phyloP scores from a whole-genome alignment of 1,284 basidiomycete species.

The Trametes polyzona region DNA sequence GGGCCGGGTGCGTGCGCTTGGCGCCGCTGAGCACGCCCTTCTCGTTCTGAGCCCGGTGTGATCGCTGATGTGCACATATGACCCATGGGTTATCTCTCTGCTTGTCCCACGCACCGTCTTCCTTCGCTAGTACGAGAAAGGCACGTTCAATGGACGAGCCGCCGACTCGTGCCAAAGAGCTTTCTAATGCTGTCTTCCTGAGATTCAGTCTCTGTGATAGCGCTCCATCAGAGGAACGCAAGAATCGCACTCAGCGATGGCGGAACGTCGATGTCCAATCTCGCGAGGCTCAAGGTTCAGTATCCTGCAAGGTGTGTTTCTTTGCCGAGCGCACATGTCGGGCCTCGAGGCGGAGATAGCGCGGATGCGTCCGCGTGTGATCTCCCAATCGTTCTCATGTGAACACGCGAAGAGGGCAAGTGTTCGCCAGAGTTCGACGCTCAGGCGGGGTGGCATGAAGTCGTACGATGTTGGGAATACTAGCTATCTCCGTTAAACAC shows the following conservation, averaged over 20 bases:
- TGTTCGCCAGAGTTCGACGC: not conserved
- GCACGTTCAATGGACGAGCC: conserved; percentile 10
- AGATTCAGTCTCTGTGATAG: not conserved
- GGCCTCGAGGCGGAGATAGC: conserved; percentile 24
- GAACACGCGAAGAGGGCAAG: not conserved
- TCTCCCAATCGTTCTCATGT: conserved; percentile 3
- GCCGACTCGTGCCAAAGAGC: not conserved
- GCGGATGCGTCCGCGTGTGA: conserved; percentile 9
- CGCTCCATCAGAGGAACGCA: not conserved
- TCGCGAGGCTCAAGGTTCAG: not conserved
- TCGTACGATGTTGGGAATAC: not conserved
- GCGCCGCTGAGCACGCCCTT: not conserved
- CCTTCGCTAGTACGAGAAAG: conserved; percentile 13
- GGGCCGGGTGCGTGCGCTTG: not conserved
- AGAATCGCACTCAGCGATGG: not conserved
- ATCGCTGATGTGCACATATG: conserved; percentile 8
- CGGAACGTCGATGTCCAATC: not conserved
- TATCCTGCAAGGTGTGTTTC: not conserved
- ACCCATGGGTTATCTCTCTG: not conserved
- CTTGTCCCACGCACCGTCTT: not conserved
- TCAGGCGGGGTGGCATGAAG: too few species aligned
- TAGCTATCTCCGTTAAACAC: not conserved
- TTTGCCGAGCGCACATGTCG: not conserved
- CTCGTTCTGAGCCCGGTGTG: not conserved
- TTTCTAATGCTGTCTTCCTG: not conserved